These are phyloP conservation scores for Fusarium sp. DNA, from an alignment of 2,329 filamentous ascomycete genomes.

Conservation along the genomic window DNA sequence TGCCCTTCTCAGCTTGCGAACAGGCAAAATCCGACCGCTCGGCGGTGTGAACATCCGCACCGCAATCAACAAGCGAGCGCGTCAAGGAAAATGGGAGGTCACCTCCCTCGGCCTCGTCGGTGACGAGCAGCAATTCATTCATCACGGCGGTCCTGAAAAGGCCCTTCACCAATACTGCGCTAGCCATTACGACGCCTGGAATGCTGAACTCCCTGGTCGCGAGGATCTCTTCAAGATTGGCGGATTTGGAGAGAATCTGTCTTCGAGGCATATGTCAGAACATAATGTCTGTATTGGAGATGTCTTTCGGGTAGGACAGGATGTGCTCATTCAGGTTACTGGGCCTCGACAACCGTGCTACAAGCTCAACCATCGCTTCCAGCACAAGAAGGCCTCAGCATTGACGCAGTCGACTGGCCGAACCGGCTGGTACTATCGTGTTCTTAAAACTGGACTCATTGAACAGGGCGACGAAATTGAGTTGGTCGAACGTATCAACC, in stretches of 20 bases:
- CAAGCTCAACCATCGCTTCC: slow-evolving; percentile 43
- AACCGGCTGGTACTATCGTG: slow-evolving; percentile 40
- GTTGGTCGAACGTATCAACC: slow-evolving; percentile 21
- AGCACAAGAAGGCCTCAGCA: slow-evolving; percentile 32
- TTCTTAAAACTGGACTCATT: slow-evolving; percentile 21
- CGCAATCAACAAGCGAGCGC: slow-evolving; percentile 37
- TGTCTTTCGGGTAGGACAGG: slow-evolving; percentile 21
- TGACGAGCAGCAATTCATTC: slow-evolving; percentile 35
- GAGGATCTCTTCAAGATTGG: slow-evolving; percentile 34
- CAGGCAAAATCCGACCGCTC: slow-evolving; percentile 34
- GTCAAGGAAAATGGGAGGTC: slow-evolving; percentile 29
- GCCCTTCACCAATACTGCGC: slow-evolving; percentile 41
- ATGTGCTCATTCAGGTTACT: slow-evolving; percentile 35
- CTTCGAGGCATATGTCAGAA: slow-evolving; percentile 29
- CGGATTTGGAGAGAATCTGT: slow-evolving; percentile 40
- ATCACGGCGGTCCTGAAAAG: slow-evolving; percentile 36
- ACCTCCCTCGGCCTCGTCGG: slow-evolving; percentile 29
- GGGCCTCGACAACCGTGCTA: slow-evolving; percentile 39
- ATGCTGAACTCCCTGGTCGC: slow-evolving; percentile 24
- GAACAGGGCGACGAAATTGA: slow-evolving; percentile 20
- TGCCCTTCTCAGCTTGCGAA: slow-evolving; percentile 34
- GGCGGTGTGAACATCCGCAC: slow-evolving; percentile 36
- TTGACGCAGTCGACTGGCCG: slow-evolving; percentile 31
- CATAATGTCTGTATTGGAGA: slow-evolving; percentile 42
- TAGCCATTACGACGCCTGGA: slow-evolving; percentile 35